Conservation (phyloP, 345 rosid genomes). For the Laguncularia racemosa region DNA sequence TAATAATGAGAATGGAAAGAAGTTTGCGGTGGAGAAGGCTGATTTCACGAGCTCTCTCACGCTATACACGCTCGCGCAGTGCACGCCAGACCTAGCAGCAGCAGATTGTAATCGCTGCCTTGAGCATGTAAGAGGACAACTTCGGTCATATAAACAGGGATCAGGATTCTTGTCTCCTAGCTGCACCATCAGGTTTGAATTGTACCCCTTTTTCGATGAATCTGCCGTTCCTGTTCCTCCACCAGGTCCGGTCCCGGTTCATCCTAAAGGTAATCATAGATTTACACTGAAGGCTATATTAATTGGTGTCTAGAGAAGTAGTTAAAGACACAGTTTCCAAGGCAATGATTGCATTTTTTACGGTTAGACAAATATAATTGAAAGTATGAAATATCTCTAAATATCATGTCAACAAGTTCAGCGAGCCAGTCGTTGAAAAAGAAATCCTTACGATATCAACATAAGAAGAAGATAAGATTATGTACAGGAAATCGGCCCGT, state of each 20-base stretch:
- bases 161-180: conserved; percentile 29
- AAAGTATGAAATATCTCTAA: too few relatives aligned
- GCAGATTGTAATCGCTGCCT: conserved; percentile 27
- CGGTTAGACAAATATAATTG: too few relatives aligned
- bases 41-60: conserved; percentile 10
- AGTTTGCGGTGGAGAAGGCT: conserved; percentile 21
- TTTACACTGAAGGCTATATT: not conserved
- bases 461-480: too few relatives aligned
- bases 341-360: too few relatives aligned
- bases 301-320: conserved; percentile 8
- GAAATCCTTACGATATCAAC: too few relatives aligned
- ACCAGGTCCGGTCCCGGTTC: conserved; percentile 10
- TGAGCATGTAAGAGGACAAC: conserved; percentile 2
- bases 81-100: conserved; percentile 38
- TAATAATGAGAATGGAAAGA: conserved; percentile 15
- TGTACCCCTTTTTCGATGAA: conserved; percentile 28
- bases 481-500: too few relatives aligned
- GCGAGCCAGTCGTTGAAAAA: too few relatives aligned
- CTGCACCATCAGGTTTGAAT: conserved; percentile 35
- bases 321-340: too few relatives aligned
- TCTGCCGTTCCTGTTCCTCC: not conserved
- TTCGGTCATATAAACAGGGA: conserved; percentile 17
- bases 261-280: not conserved
- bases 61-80: conserved; percentile 39
- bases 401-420: too few relatives aligned